Conservation (phyloP, 257 asterid species). For the Euphrasia confusa region DNA sequence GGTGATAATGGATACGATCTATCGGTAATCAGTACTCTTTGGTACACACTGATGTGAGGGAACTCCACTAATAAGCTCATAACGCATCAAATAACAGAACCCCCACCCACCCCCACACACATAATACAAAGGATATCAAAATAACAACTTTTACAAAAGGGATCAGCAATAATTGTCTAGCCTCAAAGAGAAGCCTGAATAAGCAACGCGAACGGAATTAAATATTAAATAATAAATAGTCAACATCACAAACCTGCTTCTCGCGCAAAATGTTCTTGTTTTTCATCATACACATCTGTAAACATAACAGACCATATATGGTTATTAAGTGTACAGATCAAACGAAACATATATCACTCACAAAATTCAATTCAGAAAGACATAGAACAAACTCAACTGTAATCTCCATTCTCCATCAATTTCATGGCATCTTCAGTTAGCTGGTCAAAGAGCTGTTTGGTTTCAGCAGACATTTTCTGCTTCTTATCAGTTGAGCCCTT, state of each 20-base stretch:
- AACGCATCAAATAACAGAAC: too few species aligned
- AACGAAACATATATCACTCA: background rate
- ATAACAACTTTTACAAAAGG: too few species aligned
- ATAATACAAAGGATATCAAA: too few species aligned
- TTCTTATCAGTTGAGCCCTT: conserved; percentile 82
- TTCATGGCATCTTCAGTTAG: conserved; percentile 95
- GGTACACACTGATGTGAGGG: too few species aligned
- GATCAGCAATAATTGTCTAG: too few species aligned
- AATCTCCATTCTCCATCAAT: conserved; percentile 90
- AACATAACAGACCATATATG: conserved; percentile 22
- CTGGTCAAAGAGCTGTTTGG: conserved; percentile 73
- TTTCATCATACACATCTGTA: conserved; percentile 90
- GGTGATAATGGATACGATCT: too few species aligned
- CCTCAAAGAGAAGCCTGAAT: too few species aligned
- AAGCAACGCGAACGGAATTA: conserved; percentile 10
- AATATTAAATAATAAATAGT: conserved; percentile 2
- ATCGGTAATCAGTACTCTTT: too few species aligned
- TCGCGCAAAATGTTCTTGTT: conserved; percentile 73
- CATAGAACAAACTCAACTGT: conserved; percentile 48
- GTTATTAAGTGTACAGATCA: conserved; percentile 12
- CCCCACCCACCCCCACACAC: too few species aligned
- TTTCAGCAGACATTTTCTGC: conserved; percentile 83
- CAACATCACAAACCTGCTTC: conserved; percentile 73
- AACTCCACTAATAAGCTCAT: too few species aligned
- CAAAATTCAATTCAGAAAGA: conserved; percentile 10